These are phyloP conservation scores for Starmerella tilneyi DNA, from an alignment of 805 yeast species.

Conservation along the genomic window DNA sequence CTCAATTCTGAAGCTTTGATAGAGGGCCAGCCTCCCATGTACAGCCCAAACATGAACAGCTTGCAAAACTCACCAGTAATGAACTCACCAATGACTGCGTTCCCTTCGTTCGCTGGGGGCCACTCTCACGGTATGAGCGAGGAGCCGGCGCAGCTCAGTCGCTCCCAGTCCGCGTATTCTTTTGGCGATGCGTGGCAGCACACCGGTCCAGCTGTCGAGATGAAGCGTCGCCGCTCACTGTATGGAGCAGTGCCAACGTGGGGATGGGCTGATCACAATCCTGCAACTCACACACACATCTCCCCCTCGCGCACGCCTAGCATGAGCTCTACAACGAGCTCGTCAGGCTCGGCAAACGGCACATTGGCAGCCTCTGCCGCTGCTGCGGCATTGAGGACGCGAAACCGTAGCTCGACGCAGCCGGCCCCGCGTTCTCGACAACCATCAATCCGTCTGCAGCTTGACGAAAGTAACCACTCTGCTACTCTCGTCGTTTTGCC, in stretches of 20 bases:
- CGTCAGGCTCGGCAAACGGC: not conserved
- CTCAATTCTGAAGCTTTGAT: not conserved
- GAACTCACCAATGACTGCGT: not conserved
- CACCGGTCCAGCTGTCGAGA: constrained; percentile 3
- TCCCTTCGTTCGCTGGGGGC: not conserved
- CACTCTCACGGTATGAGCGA: not conserved
- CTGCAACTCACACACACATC: not conserved
- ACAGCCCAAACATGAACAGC: constrained; percentile 7
- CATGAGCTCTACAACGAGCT: not conserved
- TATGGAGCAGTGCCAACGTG: constrained; percentile 16
- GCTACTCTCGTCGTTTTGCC: constrained; percentile 22
- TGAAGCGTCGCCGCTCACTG: constrained; percentile 19
- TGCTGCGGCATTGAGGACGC: constrained; percentile 18
- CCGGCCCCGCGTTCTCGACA: constrained; percentile 18
- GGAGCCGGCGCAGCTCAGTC: constrained; percentile 11
- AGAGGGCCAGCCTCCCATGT: constrained; percentile 4
- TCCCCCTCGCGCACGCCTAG: constrained; percentile 6
- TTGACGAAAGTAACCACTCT: constrained; percentile 20
- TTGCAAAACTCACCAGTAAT: constrained; percentile 13
- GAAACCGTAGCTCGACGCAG: constrained; percentile 20
- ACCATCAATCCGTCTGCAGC: constrained; percentile 22
- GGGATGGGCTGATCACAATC: constrained; percentile 3
- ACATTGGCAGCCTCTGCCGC: constrained; percentile 22
- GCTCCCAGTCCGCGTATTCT: constrained; percentile 11
- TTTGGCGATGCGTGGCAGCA: constrained; percentile 1